Evolutionary conservation across 768 basidiomycete species (phyloP), one percentile per base, ranked within the genome.

Genomic region (Boletus eberwhitei): DNA sequence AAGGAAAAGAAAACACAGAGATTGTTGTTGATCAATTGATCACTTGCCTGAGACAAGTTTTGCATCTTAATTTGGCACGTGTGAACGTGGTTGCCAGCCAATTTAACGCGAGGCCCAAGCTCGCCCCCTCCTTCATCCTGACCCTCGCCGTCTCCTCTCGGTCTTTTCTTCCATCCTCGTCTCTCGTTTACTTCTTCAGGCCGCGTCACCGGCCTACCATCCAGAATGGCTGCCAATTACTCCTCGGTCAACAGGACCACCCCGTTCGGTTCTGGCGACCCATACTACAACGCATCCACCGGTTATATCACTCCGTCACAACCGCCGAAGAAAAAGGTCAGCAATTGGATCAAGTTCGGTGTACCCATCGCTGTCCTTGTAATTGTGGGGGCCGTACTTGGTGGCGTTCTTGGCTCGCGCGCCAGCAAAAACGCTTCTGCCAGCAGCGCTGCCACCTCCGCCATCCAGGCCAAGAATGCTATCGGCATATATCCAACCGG

Each of bases 261-360:
- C 3, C 82, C 82, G 12, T 83, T 79, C 64, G 79, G 77, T 55
- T 81, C 85, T 42, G 83, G 84, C 48, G 83, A 87, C 67, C 84
- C 86, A 8, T 83, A 84, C 73, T 85, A 87, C 71, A 78, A 76
- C 57, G 79, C 81, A 65, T 88, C 88, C 35, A 79, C 87, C 3
- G 88, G 87, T 50, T 88, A 78, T 61, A 81, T 88, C 62, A 75
- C 82, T 26, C 85, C 86, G 0, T 58, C 60, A 13, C 56, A 64
- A 54, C 67, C 75, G 37, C 61, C 59, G 45, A 86, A 81, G 78
- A 84, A 77, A 59, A 73, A 78, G 39, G 66, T 70, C 48, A 88
- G 82, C 74, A 82, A 79, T 52, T 93, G 87, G 89, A 72, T 91
- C 59, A 90, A 87, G 72, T 74, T 87, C 50, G 90, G 87, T 59